Percentiles rank a stretch among this genome's conserved stretches.
These are phyloP conservation scores for Torulaspora quercuum DNA, from an alignment of 805 yeast genomes.

Conservation along the genomic window DNA sequence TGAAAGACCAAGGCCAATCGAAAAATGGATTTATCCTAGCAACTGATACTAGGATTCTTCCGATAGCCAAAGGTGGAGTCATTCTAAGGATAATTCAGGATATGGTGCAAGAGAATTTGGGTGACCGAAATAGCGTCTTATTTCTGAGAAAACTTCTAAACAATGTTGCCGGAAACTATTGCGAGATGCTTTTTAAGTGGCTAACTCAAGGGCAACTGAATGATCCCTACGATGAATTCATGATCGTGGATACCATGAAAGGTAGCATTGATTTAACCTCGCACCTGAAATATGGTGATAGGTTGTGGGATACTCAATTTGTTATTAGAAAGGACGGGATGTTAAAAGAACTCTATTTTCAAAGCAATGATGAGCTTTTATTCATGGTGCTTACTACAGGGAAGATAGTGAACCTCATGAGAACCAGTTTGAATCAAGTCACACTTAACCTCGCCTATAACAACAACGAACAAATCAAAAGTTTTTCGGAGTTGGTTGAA, in stretches of 20 bases:
- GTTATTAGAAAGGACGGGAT: constrained; percentile 71
- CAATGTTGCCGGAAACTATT: constrained; percentile 58
- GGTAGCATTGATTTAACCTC: constrained; percentile 8
- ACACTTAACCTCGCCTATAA: constrained; percentile 17
- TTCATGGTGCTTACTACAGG: constrained; percentile 76
- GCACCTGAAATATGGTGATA: constrained; percentile 44
- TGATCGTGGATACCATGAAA: constrained; percentile 48
- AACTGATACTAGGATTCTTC: constrained; percentile 51
- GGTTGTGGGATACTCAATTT: constrained; percentile 72
- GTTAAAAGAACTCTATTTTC: constrained; percentile 54
- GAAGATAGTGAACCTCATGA: constrained; percentile 66
- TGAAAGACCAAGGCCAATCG: constrained; percentile 39
- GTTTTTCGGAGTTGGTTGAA: constrained; percentile 22
- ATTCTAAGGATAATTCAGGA: constrained; percentile 60
- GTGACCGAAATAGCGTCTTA: constrained; percentile 53
- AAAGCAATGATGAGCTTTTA: constrained; percentile 32
- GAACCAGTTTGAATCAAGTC: constrained; percentile 32
- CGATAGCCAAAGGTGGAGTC: constrained; percentile 73
- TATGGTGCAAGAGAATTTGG: constrained; percentile 54
- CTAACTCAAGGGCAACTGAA: constrained; percentile 63
- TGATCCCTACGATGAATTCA: constrained; percentile 81
- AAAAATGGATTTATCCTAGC: constrained; percentile 36
- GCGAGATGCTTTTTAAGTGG: constrained; percentile 75
- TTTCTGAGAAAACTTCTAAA: constrained; percentile 54
- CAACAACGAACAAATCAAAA: constrained; percentile 33